Evolutionary conservation across 805 yeast genomes (phyloP).

Genomic region (Kodamaea nitidulidarum): DNA sequence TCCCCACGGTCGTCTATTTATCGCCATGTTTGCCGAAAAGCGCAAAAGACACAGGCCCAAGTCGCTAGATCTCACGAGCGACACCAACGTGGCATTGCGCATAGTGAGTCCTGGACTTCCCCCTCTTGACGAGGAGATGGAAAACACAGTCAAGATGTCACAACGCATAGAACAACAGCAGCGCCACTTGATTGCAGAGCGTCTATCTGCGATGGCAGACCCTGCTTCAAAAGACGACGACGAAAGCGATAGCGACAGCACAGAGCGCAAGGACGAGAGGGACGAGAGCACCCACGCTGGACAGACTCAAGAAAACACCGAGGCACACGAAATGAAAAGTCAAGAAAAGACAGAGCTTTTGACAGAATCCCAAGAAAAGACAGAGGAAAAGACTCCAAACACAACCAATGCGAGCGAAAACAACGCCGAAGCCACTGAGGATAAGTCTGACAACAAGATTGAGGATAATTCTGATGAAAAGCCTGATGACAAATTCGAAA

Average conservation of each 20-base stretch:
- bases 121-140: slow-evolving; percentile 28
- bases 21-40: slow-evolving; percentile 4
- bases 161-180: slow-evolving; percentile 34
- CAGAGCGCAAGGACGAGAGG: not conserved
- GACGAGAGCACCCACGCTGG: not conserved
- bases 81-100: slow-evolving; percentile 28
- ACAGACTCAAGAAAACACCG: no score
- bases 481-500: no score
- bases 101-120: slow-evolving; percentile 35
- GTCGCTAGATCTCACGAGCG: slow-evolving; percentile 15
- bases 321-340: not conserved
- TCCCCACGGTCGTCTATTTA: slow-evolving; percentile 1
- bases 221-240: slow-evolving; percentile 1
- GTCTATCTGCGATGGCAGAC: slow-evolving; percentile 10
- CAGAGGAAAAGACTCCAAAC: no score
- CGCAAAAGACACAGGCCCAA: slow-evolving; percentile 18
- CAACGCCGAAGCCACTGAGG: no score
- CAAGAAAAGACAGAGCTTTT: no score
- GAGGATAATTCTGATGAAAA: no score
- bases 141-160: slow-evolving; percentile 26
- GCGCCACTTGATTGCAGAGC: slow-evolving; percentile 27
- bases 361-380: no score
- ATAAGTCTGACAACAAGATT: no score
- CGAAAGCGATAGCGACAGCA: not conserved
- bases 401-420: no score